Base-by-base conservation (phyloP, 164 flowering plant genomes). In the Paratinospora sagittata region DNA sequence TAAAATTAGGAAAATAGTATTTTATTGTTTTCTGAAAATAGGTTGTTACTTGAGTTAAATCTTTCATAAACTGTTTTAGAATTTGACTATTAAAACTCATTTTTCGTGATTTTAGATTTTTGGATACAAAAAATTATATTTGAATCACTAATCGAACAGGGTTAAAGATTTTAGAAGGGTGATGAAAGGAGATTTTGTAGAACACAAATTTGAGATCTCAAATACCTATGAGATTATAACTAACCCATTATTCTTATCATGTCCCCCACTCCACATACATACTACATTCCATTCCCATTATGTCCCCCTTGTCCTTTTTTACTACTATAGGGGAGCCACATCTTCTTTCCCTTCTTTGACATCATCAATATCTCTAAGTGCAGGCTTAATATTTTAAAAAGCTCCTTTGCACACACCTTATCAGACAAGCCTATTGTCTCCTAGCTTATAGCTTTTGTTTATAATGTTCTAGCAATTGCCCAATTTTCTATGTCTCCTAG, bases 211-310 rank as follows among this genome's bases (percentile, higher is more conserved):
- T 65, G 65, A 72, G 69, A 73, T 55, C 49, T 72, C n/a, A 58
- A n/a, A n/a, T 71, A 66, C 70, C 72, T 74, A 57, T 62, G 39
- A 68, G 76, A 74, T 47, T 69, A 77, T 60, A 65, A 66, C 65
- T 67, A 47, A 63, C 0, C 72, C 66, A 75, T 58, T 70, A 70
- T 62, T 73, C 69, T 82, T 78, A 80, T 84, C 82, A 41, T 84
- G 85, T 82, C 73, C 77, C 84, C 83, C 24, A 24, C 69, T 65
- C 70, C 64, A 49, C 30, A 68, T 80, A 73, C 79, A 84, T n/a
- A n/a, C n/a, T n/a, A n/a, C n/a, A n/a, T 78, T 77, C 79, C 73
- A 76, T 72, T 78, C 72, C 64, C 27, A 69, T 81, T 83, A 68
- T 80, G 83, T 76, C 80, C 69, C n/a, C 37, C 37, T 60, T 82